A percentile compares a stretch with the other conserved stretches of the same genome.
phyloP scores from a whole-genome alignment of 2,329 filamentous ascomycete genomes.

The Penicillium digitatum region DNA sequence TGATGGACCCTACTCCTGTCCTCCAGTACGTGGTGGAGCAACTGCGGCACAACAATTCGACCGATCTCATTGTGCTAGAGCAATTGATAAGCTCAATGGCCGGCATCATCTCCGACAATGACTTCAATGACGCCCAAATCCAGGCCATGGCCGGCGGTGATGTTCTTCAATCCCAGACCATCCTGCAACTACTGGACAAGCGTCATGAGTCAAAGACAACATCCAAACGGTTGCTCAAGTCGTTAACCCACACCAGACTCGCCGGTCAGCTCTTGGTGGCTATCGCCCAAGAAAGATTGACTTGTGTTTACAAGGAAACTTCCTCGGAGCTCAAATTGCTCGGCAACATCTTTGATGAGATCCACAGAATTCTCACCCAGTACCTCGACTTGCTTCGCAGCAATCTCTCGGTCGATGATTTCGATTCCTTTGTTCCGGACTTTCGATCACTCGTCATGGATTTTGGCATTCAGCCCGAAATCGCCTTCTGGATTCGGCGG shows the following conservation, averaged over 20 bases:
- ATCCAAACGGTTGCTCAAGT: slow-evolving; percentile 73
- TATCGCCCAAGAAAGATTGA: slow-evolving; percentile 82
- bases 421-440: slow-evolving; percentile 72
- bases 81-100: slow-evolving; percentile 91
- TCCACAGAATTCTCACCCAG: slow-evolving; percentile 77
- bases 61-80: slow-evolving; percentile 84
- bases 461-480: slow-evolving; percentile 71
- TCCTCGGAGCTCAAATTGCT: slow-evolving; percentile 84
- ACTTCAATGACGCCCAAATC: slow-evolving; percentile 84
- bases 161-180: slow-evolving; percentile 70
- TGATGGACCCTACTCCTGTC: slow-evolving; percentile 78
- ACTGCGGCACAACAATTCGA: slow-evolving; percentile 75
- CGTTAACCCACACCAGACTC: slow-evolving; percentile 71
- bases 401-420: slow-evolving; percentile 70
- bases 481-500: slow-evolving; percentile 82
- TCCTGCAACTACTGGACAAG: slow-evolving; percentile 75
- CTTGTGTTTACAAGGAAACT: slow-evolving; percentile 74
- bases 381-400: slow-evolving; percentile 85
- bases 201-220: slow-evolving; percentile 71
- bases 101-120: slow-evolving; percentile 79
- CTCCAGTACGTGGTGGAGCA: slow-evolving; percentile 87
- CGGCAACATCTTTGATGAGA: slow-evolving; percentile 83
- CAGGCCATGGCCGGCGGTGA: slow-evolving; percentile 84
- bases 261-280: slow-evolving; percentile 81
- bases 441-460: slow-evolving; percentile 69